Evolutionary conservation across 805 yeast species (phyloP).

Genomic region (Dipodascus geniculatus): DNA sequence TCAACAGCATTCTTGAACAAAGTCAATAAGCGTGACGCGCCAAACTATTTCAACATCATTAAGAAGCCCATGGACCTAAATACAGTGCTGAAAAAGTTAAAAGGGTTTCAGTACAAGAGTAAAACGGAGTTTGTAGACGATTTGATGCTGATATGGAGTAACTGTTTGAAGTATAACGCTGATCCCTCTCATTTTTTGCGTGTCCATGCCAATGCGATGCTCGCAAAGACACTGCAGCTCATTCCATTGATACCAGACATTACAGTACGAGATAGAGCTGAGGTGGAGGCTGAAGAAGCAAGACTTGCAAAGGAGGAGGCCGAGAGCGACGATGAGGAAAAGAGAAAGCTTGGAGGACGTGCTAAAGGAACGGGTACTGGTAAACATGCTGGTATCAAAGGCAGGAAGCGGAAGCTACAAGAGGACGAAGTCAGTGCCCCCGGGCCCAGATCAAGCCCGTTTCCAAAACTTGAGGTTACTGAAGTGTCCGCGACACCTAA

Average conservation of each 20-base stretch:
- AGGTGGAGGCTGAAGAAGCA: conserved; percentile 29
- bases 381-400: conserved; percentile 16
- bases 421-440: conserved; percentile 7
- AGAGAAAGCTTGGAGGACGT: conserved; percentile 15
- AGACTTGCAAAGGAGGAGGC: conserved; percentile 4
- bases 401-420: conserved; percentile 18
- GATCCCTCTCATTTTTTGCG: conserved; percentile 89
- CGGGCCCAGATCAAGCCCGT: not conserved
- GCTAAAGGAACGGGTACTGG: conserved; percentile 29
- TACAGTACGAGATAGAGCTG: conserved; percentile 42
- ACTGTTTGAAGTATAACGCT: conserved; percentile 84
- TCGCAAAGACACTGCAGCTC: conserved; percentile 58
- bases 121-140: conserved; percentile 92
- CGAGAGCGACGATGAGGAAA: conserved; percentile 3
- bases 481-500: not conserved
- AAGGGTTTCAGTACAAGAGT: conserved; percentile 66
- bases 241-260: conserved; percentile 87
- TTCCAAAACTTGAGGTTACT: not conserved
- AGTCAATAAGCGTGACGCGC: conserved; percentile 97
- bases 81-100: conserved; percentile 84
- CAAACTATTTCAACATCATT: conserved; percentile 83
- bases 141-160: conserved; percentile 87
- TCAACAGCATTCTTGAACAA: conserved; percentile 91
- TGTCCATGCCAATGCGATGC: conserved; percentile 93
- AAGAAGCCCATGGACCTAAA: conserved; percentile 66